Conservation (phyloP, 2,329 filamentous ascomycete species). For the Claviceps maximensis region DNA sequence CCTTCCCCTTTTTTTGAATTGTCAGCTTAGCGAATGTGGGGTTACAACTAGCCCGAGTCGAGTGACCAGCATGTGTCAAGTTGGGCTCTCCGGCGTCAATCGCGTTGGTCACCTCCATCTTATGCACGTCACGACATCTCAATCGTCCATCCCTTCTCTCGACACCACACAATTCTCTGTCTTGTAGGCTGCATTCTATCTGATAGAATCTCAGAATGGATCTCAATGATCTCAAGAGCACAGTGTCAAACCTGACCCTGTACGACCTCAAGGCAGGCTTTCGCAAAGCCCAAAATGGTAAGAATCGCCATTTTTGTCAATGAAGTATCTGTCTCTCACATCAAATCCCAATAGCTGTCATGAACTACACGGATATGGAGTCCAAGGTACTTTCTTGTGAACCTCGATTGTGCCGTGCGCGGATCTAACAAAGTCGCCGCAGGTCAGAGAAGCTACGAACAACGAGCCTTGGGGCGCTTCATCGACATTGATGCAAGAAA, state of each 20-base stretch:
- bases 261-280: slow-evolving; percentile 94
- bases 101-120: background rate
- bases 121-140: background rate
- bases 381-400: slow-evolving; percentile 35
- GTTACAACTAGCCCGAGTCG: background rate
- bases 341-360: slow-evolving; percentile 54
- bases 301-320: slow-evolving; percentile 4
- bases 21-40: background rate
- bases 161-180: background rate
- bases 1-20: background rate
- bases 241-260: slow-evolving; percentile 81
- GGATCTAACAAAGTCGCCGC: slow-evolving; percentile 6
- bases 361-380: slow-evolving; percentile 98
- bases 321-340: slow-evolving; percentile 5
- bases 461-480: slow-evolving; percentile 95
- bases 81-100: background rate
- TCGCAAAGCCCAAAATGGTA: slow-evolving; percentile 94
- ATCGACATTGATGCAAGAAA: slow-evolving; percentile 86
- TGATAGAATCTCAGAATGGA: slow-evolving; percentile 50
- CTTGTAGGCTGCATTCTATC: background rate
- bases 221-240: slow-evolving; percentile 69
- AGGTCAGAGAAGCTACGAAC: slow-evolving; percentile 96
- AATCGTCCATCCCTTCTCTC: too few relatives aligned
- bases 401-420: background rate
- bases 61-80: slow-evolving; percentile 1